Base-by-base conservation (phyloP, 495 filamentous ascomycete genomes). In the Venustampulla echinocandica region DNA sequence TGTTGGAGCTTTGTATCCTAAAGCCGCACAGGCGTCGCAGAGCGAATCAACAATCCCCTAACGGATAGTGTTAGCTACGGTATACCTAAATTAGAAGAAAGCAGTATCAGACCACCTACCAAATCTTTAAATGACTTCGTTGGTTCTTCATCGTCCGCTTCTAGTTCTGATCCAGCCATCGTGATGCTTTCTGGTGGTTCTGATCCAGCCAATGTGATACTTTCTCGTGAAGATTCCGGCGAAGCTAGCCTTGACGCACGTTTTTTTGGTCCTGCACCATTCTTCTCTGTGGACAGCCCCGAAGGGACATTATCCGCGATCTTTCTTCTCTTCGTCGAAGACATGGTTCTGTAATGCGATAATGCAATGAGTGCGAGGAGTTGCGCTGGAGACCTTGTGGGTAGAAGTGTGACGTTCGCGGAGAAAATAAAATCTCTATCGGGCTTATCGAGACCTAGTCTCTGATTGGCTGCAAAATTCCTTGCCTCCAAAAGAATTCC, bases 1-100 rank as follows among this genome's bases (percentile, higher is more conserved):
- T 0, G 87, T 92, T 0, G 92, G 88, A 7, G 74, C 63, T 55
- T 86, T 93, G 71, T 84, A 98, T 44, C 85, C 84, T 27, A 96
- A 70, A 1, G 73, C 70, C 9, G 68, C 69, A 59, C 92, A 98
- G 3, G 90, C 87, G 47, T 96, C 88, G 58, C 85, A 90, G 51
- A 98, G 73, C 6, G 81, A 74, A 32, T 90, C 85, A 56, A 93
- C 89, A 35, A 98, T 73, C 14, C 92, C 90, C 64, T 70, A 40
- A 10, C 15, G 24, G 13, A n/a, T 30, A 0, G 4, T 36, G 53
- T 46, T 25, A 54, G 50, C 38, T 20, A 13, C 1, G 4, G 23
- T 10, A 18, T 13, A n/a, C 9, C 4, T 47, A 7, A 20, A 42
- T 23, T 4, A 15, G 4, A 6, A 25, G 6, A 22, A 7, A 4